These are phyloP conservation scores for Ajuga reptans DNA, from an alignment of 305 asterid species.

Conservation along the genomic window DNA sequence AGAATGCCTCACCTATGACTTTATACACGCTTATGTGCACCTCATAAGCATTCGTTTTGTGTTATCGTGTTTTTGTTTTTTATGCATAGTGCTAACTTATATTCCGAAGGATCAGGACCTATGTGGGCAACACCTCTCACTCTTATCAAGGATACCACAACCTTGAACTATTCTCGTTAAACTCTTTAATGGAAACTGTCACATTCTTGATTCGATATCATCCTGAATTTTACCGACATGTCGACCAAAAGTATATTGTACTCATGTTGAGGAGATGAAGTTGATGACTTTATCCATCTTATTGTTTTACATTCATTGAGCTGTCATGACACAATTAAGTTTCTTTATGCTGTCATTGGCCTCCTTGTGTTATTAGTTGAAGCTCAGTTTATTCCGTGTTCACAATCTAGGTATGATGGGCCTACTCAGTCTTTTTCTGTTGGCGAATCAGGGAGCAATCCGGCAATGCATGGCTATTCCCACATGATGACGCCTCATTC, in stretches of 20 bases:
- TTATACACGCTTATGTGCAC: background rate
- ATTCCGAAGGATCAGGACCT: background rate
- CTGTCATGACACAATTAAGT: background rate
- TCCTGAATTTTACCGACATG: background rate
- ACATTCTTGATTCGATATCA: background rate
- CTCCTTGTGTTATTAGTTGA: background rate
- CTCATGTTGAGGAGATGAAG: constrained; percentile 2
- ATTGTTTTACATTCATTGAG: background rate
- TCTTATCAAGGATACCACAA: background rate
- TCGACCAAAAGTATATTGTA: background rate
- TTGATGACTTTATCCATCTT: background rate
- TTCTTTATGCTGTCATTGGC: background rate
- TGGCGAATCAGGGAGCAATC: constrained; percentile 53
- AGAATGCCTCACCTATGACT: background rate
- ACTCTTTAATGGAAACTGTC: background rate
- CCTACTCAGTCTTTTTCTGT: constrained; percentile 42
- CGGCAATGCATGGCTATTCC: constrained; percentile 43
- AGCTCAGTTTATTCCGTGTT: constrained; percentile 13
- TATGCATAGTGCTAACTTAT: background rate
- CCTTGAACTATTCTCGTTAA: background rate
- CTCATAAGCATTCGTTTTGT: background rate
- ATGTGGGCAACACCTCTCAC: background rate
- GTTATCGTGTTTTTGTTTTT: background rate
- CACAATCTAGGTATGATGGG: constrained; percentile 54
- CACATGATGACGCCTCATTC: constrained; percentile 49